Evolutionary conservation across 2,329 filamentous ascomycete species (phyloP), one percentile per base, ranked within the genome.

Genomic region (Polytolypa hystricis): DNA sequence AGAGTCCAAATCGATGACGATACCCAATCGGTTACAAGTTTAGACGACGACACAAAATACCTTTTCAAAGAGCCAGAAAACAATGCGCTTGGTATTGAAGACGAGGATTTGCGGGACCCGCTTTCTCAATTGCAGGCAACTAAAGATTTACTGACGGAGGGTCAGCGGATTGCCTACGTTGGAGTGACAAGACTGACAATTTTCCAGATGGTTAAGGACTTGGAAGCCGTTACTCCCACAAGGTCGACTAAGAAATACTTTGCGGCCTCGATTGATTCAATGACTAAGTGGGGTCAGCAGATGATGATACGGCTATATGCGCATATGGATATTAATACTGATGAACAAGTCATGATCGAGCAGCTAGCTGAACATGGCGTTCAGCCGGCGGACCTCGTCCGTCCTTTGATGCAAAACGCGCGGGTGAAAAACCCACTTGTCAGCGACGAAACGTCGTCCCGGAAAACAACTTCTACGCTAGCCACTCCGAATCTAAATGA

Each of bases 271-370:
- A 65, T 77, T 8, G 91, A 95, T 57, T 74, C 79, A 23, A 80
- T 84, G 65, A 81, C 81, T 59, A 95, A 95, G 82, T 98, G 89
- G 89, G 79, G 83, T 39, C 91, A 98, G 58, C 93, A 93, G 65
- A 93, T 94, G 73, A 98, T 98, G 87, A 77, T 95, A 42, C 77
- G 89, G 16, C 59, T 98, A 9, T 98, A 96, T 57, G 68, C 77
- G 9, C 91, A 98, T 60, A 98, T 98, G 91, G 91, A 98, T 42
- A 93, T 98, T 51, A 86, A 79, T 52, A 69, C 80, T 21, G 59
- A 61, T 40, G 91, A 98, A 61, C 91, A 98, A 65, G 70, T 98
- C 57, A 98, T 98, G 91, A 95, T 98, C 47, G 91, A 98, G 63
- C 91, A 98, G 60, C 69, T 98, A 40, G 81, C 84, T 9, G 83